Base-by-base conservation (phyloP, 805 yeast genomes). In the Teunomyces kruisii region DNA sequence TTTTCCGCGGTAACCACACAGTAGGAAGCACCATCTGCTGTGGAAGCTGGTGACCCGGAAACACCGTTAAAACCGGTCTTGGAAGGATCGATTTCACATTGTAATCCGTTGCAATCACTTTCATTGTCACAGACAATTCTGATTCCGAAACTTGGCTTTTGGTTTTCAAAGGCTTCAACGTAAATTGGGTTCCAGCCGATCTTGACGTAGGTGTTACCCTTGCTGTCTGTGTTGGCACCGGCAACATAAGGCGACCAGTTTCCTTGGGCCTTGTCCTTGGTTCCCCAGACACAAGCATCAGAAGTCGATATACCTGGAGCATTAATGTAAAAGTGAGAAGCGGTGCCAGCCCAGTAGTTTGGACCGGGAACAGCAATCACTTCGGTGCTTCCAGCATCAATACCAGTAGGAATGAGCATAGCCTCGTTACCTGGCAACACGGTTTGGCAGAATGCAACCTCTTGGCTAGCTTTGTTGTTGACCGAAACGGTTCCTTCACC, bases 181-280 rank as follows among this genome's bases (percentile, higher is more conserved):
- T 88, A 87, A 45, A 85, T 78, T 12, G 97, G 96, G 65, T 89
- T 89, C 96, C 96, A 88, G 38, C 92, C 96, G 61, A 89, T 79
- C 68, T 88, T 90, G 52, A 87, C 88, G 62, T 54, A 89, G 3
- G 96, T 89, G 62, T 79, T 78, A 27, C 88, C 84, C 47, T 59
- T 67, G 49, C 64, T 66, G 62, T 88, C 96, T 74, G 80, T 80
- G 72, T 89, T 89, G 49, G 91, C 88, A 52, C 97, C 97, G 12
- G 94, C 95, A 51, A 90, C 96, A 56, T 88, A 89, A 22, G 96
- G 96, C 12, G 96, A 69, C 96, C 96, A 90, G 76, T 89, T 89
- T 47, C 97, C 97, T 52, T 73, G 72, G 13, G 94, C 84, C 48
- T 85, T 70, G 40, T 72, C 65, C 26, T 74, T 74, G 13, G 84